These are phyloP conservation scores for Dioscorea alata DNA, from an alignment of 106 monocot genomes.

Conservation along the genomic window DNA sequence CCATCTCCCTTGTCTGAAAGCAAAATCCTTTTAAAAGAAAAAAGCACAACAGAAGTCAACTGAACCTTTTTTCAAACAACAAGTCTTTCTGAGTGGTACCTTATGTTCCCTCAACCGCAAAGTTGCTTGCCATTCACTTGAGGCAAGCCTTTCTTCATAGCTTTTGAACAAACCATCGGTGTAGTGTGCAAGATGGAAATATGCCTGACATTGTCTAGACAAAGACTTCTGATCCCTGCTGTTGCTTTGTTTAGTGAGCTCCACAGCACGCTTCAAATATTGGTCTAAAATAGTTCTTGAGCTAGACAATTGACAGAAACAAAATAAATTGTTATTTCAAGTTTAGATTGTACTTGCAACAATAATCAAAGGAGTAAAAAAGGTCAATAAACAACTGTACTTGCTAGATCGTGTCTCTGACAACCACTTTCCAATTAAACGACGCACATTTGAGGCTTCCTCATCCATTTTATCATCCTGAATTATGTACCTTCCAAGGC, in stretches of 20 bases:
- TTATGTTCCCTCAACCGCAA: conserved; percentile 88
- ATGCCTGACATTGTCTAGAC: conserved; percentile 64
- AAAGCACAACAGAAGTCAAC: too few relatives aligned
- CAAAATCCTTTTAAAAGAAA: neutral
- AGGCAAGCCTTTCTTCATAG: conserved; percentile 88
- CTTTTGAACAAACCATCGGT: conserved; percentile 86
- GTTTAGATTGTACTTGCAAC: neutral
- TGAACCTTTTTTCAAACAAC: neutral
- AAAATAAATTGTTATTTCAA: neutral
- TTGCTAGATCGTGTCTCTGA: conserved; percentile 95
- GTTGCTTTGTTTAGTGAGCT: conserved; percentile 48
- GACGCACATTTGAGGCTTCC: conserved; percentile 62
- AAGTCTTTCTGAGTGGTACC: conserved; percentile 27
- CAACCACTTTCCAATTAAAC: conserved; percentile 95
- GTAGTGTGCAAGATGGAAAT: conserved; percentile 91
- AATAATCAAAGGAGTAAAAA: neutral
- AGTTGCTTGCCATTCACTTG: conserved; percentile 97
- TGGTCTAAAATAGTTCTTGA: conserved; percentile 90
- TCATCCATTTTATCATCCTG: conserved; percentile 54
- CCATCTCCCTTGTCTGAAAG: conserved; percentile 81
- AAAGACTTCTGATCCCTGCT: conserved; percentile 25
- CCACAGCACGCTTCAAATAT: conserved; percentile 75
- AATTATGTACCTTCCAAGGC: conserved; percentile 70
- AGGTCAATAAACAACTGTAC: conserved; percentile 33
- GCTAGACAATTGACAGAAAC: conserved; percentile 28